A percentile compares a stretch with the other conserved stretches of the same genome.
phyloP scores from a whole-genome alignment of 108 stramenopile species.

The Heterococcus sp. region DNA sequence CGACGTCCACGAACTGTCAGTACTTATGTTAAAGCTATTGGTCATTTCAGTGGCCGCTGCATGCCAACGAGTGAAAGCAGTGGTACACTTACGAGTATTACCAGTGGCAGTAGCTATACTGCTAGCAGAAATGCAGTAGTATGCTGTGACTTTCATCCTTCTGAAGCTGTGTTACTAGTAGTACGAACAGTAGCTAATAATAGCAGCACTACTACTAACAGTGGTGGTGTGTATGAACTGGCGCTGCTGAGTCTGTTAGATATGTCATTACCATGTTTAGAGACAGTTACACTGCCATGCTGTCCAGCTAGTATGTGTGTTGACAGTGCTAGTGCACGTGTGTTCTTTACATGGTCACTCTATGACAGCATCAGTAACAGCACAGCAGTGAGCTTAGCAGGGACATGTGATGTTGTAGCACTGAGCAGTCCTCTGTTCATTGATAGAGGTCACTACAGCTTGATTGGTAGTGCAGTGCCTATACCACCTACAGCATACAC shows the following conservation, averaged over 20 bases:
- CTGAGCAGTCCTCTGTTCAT: neutral
- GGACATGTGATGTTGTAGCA: neutral
- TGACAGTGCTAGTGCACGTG: conserved; percentile 5
- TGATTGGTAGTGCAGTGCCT: neutral
- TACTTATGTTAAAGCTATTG: neutral
- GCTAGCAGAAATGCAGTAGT: neutral
- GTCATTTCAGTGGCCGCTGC: neutral
- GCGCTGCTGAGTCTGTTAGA: conserved; percentile 29
- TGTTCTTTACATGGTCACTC: conserved; percentile 1
- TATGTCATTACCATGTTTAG: conserved; percentile 4
- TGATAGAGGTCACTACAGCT: neutral
- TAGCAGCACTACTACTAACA: neutral
- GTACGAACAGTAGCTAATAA: neutral
- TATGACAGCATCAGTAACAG: neutral
- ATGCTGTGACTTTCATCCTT: neutral
- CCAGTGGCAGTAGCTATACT: neutral
- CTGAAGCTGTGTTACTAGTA: neutral
- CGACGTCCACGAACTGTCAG: too few relatives aligned
- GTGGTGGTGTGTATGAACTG: neutral
- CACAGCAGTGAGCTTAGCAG: neutral
- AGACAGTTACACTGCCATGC: conserved; percentile 5
- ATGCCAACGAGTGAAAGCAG: conserved; percentile 1
- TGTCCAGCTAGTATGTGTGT: conserved; percentile 5
- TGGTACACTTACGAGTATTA: conserved; percentile 1
- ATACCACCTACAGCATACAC: conserved; percentile 19